Evolutionary conservation across 345 rosid species (phyloP).

Genomic region (Rhizophora mangle): DNA sequence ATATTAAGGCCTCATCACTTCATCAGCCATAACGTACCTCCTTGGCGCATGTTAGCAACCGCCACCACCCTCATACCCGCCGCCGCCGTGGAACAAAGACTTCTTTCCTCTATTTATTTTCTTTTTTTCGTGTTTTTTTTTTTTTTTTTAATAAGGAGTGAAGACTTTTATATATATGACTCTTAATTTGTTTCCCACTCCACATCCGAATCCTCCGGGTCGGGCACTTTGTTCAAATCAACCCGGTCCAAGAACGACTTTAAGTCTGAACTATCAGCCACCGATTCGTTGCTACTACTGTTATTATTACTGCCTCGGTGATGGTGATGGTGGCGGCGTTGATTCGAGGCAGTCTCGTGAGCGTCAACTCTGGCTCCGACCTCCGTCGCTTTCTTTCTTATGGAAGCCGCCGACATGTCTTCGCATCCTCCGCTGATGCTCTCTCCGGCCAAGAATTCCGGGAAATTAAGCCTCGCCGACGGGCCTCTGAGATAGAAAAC

Average conservation of each 20-base stretch:
- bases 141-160: too few species aligned
- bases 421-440: slow-evolving; percentile 31
- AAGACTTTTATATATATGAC: too few species aligned
- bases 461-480: slow-evolving; percentile 89
- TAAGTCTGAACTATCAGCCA: slow-evolving; percentile 21
- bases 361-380: slow-evolving; percentile 95
- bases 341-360: slow-evolving; percentile 46
- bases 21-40: slow-evolving; percentile 18
- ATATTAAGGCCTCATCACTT: neutral
- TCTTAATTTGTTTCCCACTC: slow-evolving; percentile 40
- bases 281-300: slow-evolving; percentile 13
- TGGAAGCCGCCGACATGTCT: slow-evolving; percentile 81
- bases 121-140: too few species aligned
- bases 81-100: neutral
- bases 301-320: slow-evolving; percentile 14
- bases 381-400: slow-evolving; percentile 84
- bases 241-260: slow-evolving; percentile 61
- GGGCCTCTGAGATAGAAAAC: slow-evolving; percentile 91
- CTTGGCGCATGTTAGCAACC: slow-evolving; percentile 24
- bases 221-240: slow-evolving; percentile 89
- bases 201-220: slow-evolving; percentile 78
- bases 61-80: neutral
- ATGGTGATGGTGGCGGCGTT: slow-evolving; percentile 31
- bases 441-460: slow-evolving; percentile 67
- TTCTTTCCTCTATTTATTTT: too few species aligned